A percentile compares a stretch with the other conserved stretches of the same genome.
Evolutionary conservation across 1,139 yeast species (phyloP).

Genomic region (Kodamaea sp.): DNA sequence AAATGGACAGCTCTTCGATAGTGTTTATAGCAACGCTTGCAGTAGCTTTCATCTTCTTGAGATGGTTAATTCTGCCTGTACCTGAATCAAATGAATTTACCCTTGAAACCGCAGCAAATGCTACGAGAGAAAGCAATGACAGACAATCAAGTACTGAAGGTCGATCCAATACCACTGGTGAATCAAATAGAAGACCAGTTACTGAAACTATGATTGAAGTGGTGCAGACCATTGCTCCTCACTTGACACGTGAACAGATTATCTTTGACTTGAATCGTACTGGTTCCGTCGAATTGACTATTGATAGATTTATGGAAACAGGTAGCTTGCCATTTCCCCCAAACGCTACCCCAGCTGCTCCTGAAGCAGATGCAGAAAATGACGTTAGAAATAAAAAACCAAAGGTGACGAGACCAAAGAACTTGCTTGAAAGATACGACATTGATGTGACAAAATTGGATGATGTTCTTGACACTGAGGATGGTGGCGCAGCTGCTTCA

Average conservation of each 20-base stretch:
- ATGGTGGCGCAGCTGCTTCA: conserved; percentile 9
- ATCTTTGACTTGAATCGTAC: conserved; percentile 58
- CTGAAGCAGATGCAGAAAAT: conserved; percentile 6
- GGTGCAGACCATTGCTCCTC: conserved; percentile 81
- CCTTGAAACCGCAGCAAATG: conserved; percentile 14
- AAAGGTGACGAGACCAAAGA: conserved; percentile 11
- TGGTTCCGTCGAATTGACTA: conserved; percentile 78
- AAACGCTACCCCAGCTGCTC: conserved; percentile 17
- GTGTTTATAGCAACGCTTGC: conserved; percentile 47
- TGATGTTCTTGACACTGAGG: conserved; percentile 15
- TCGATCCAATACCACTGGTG: conserved; percentile 23
- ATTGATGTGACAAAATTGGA: conserved; percentile 15
- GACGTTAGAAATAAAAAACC: conserved; percentile 5
- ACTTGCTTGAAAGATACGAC: conserved; percentile 38
- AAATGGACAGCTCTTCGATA: conserved; percentile 53
- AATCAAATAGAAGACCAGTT: conserved; percentile 51
- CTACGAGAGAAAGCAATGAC: conserved; percentile 2
- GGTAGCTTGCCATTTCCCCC: conserved; percentile 71
- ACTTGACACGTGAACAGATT: conserved; percentile 66
- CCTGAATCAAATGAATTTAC: conserved; percentile 33
- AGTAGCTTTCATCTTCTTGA: conserved; percentile 52
- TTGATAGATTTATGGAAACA: conserved; percentile 61
- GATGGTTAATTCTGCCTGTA: conserved; percentile 60
- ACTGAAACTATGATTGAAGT: conserved; percentile 80
- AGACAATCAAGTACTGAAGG: conserved; percentile 14